Evolutionary conservation across 2,329 filamentous ascomycete species (phyloP), one percentile per base, ranked within the genome.

Genomic region (Polychaeton citri): DNA sequence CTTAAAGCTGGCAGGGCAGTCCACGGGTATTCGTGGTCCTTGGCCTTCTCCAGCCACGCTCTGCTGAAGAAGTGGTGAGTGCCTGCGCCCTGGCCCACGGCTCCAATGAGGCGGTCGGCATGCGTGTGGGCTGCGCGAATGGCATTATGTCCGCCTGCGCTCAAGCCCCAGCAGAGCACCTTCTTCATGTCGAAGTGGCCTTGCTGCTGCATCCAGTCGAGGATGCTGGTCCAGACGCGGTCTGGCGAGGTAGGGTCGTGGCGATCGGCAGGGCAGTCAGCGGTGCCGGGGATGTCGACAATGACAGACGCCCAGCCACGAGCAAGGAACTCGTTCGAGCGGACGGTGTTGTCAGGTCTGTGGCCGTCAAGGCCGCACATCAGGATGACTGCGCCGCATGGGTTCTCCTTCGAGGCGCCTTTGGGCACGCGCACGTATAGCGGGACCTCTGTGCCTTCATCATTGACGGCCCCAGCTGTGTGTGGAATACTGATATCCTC

Each of bases 71-170:
- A 78, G 48, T 74, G 64, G 54, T 81, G 76, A 9, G 64, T 65
- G 1, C 74, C 74, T 1, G 74, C 74, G 0, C 76, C 76, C 55
- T 80, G 75, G 2, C 74, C 76, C 15, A 81, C 63, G 16, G 58
- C 57, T 0, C 76, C 78, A 0, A 58, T 54, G 15, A 83, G 56
- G 7, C 59, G 55, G 1, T 62, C 51, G 13, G 61, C 58, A 52
- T 81, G 78, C n/a, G 76, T 81, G 53, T 80, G 74, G 31, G 77
- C 76, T n/a, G 74, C 65, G 13, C 77, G 69, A 30, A 55, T 49
- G 15, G 77, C 76, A 55, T 81, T 79, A 62, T 80, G 81, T 0
- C 77, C 77, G 19, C 78, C 78, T 0, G 70, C 65, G 43, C 71
- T 76, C 21, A 81, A 58, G 0, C 77, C 78, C 76, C 77, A 81